Base-by-base conservation (phyloP, 2,329 filamentous ascomycete species). In the Trichoderma arundinaceum region DNA sequence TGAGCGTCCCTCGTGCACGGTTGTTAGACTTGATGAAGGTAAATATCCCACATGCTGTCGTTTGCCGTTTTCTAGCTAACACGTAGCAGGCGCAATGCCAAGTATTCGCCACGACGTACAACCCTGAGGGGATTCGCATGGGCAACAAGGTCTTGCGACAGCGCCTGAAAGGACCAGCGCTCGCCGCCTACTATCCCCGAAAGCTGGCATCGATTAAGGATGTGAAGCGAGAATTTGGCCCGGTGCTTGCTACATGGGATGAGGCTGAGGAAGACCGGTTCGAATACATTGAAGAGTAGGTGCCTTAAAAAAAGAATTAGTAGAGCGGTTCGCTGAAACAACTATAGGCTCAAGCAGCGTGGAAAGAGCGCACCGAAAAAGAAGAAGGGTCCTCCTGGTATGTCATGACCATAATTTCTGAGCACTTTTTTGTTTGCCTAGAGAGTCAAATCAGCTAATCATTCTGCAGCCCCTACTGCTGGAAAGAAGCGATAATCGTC, bases 81-180 rank as follows among this genome's bases (percentile, higher is more conserved):
- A 33, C 5, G 19, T 10, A 1, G 48, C 72, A 97, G 94, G 86
- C 87, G 75, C 93, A 94, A 90, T 97, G 92, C 84, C 88, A 89
- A 77, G 87, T 98, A 81, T 99, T 98, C 83, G 90, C 89, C 74
- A 92, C 91, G 58, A 94, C 90, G 61, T 98, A 89, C 83, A 99
- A 99, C 80, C 95, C 95, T 32, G 85, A 92, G 64, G 83, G 88
- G 71, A 78, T 90, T 68, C 92, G 95, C 68, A 87, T 92, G 71
- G 95, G 95, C 74, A 97, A 95, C 82, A 96, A 95, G 79, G 84
- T 99, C 76, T 84, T 99, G 67, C 92, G 94, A 74, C 91, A 97
- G 78, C 88, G 94, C 74, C 83, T 98, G 69, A 88, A 86, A 74
- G 95, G 95, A n/a, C 92, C 93, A 35, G 81, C 90, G 0, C 80